Evolutionary conservation across 345 rosid genomes (phyloP).

Genomic region (Tarenaya hassleriana): DNA sequence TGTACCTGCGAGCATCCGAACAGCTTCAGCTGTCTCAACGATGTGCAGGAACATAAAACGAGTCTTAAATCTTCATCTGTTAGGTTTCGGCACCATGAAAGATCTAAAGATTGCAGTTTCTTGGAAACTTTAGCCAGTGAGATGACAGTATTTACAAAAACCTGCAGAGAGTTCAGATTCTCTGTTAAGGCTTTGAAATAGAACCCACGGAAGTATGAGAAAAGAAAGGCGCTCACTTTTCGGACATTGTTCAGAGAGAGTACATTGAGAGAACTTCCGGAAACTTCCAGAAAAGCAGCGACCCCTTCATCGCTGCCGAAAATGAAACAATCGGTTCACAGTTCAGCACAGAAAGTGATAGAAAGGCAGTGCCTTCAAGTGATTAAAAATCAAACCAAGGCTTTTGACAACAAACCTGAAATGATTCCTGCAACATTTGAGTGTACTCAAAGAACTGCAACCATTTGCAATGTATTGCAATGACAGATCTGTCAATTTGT

Average conservation of each 20-base stretch:
- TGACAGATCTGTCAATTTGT: constrained; percentile 31
- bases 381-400: neutral
- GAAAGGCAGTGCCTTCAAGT: too few relatives aligned
- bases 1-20: constrained; percentile 51
- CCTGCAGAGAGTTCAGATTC: constrained; percentile 24
- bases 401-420: neutral
- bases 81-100: constrained; percentile 45
- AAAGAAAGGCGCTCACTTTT: constrained; percentile 19
- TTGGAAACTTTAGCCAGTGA: constrained; percentile 38
- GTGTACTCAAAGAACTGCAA: constrained; percentile 20
- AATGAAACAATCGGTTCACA: neutral
- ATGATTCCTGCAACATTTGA: neutral
- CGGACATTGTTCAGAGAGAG: constrained; percentile 35
- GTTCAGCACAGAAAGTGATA: neutral
- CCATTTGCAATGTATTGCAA: constrained; percentile 35
- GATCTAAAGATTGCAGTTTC: constrained; percentile 35
- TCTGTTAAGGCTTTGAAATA: neutral
- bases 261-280: constrained; percentile 36
- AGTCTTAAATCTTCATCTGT: constrained; percentile 35
- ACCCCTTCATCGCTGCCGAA: constrained; percentile 48
- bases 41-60: constrained; percentile 38
- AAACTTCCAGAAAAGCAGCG: constrained; percentile 41
- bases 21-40: constrained; percentile 37
- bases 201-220: neutral
- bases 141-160: constrained; percentile 33